Evolutionary conservation across 805 yeast genomes (phyloP), one percentile per base, ranked within the genome.

Genomic region (Saccharomycodes ludwigii): DNA sequence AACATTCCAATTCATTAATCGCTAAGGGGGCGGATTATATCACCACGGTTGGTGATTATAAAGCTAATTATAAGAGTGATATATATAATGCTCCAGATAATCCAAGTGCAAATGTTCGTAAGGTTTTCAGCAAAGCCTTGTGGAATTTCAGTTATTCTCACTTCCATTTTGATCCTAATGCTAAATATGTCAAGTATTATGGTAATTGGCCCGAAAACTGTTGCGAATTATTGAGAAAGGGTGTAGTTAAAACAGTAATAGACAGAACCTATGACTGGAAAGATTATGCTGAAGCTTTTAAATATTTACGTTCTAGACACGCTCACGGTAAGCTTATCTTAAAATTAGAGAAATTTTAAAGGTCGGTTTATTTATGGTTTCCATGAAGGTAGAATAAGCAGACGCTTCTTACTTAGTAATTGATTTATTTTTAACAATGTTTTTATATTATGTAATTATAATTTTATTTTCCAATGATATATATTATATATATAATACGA

Each of bases 261-360:
- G 91, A 80, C 45, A 59, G 70, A 8, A 65, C 64, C 21, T 69
- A 60, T 39, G 59, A 67, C 15, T 71, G 81, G 64, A 66, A 62
- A n/a, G 63, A 76, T 4, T 66, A 57, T 35, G 42, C 60, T 25
- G 56, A 62, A 11, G 94, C 91, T 1, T 54, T 68, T 31, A 66
- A 66, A 3, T 62, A 61, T 42, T 54, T 80, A 35, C 54, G 53
- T 12, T 48, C 61, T 6, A 71, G 73, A 31, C 64, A 61, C 35
- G 72, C 76, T 6, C 68, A 65, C 34, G 95, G 94, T 22, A 83
- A 82, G 50, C 58, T 83, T 30, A 67, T 83, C n/a, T 35, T 64
- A 27, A 47, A 63, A 25, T 58, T 59, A n/a, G 68, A 63, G 33
- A 48, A 48, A 19, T 64, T 64, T 37, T 64, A 41, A 42, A 21